A percentile compares a stretch with the other conserved stretches of the same genome.
Evolutionary conservation across 2,329 filamentous ascomycete genomes (phyloP).

Genomic region (Erysiphe pisi): DNA sequence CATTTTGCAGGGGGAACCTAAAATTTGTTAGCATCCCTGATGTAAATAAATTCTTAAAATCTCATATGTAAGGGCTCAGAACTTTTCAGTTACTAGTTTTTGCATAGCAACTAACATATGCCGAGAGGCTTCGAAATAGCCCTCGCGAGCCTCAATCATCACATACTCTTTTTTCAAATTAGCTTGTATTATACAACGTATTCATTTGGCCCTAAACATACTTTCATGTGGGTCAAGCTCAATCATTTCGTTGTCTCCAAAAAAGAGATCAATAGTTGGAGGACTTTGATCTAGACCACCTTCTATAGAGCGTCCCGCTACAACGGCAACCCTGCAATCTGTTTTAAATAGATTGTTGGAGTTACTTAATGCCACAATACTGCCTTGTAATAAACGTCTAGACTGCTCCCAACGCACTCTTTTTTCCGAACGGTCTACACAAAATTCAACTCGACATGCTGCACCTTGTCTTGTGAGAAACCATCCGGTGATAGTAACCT

Average conservation of each 20-base stretch:
- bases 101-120: slow-evolving; percentile 66
- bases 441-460: slow-evolving; percentile 60
- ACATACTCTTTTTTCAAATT: slow-evolving; percentile 38
- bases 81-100: slow-evolving; percentile 37
- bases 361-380: slow-evolving; percentile 45
- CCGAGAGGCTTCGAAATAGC: slow-evolving; percentile 67
- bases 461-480: slow-evolving; percentile 53
- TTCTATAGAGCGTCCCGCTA: slow-evolving; percentile 58
- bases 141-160: slow-evolving; percentile 65
- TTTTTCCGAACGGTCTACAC: slow-evolving; percentile 52
- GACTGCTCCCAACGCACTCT: slow-evolving; percentile 54
- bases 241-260: slow-evolving; percentile 49
- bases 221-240: slow-evolving; percentile 56
- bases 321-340: slow-evolving; percentile 57
- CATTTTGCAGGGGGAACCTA: slow-evolving; percentile 51
- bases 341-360: slow-evolving; percentile 50
- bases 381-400: slow-evolving; percentile 45
- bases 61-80: neutral
- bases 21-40: slow-evolving; percentile 28
- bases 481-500: slow-evolving; percentile 59
- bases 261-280: slow-evolving; percentile 66
- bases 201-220: slow-evolving; percentile 40
- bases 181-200: neutral
- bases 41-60: neutral
- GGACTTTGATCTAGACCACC: slow-evolving; percentile 53